A percentile compares a stretch with the other conserved stretches of the same genome.
phyloP scores from a whole-genome alignment of 352 stramenopile genomes.

The Pythium brachiatum region DNA sequence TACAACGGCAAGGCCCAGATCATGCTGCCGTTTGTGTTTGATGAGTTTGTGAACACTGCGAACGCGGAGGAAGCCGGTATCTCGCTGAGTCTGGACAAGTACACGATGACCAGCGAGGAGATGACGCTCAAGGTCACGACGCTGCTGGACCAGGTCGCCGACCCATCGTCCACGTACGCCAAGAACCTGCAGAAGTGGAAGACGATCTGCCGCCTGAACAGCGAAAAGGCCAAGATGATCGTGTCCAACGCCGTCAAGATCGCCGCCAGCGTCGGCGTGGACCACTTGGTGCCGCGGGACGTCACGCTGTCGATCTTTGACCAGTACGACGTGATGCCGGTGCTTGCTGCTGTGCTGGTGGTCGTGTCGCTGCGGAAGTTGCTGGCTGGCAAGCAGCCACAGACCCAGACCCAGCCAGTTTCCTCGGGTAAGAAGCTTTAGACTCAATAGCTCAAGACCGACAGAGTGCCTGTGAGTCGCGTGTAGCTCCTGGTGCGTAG shows the following conservation, averaged over 20 bases:
- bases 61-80: slow-evolving; percentile 23
- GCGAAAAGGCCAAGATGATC: slow-evolving; percentile 20
- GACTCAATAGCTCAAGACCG: not conserved
- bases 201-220: slow-evolving; percentile 27
- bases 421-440: slow-evolving; percentile 12
- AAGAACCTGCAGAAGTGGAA: slow-evolving; percentile 25
- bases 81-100: slow-evolving; percentile 27
- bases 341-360: slow-evolving; percentile 14
- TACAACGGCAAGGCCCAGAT: slow-evolving; percentile 27
- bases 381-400: not conserved
- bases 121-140: slow-evolving; percentile 20
- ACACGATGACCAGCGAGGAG: slow-evolving; percentile 27
- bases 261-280: slow-evolving; percentile 21
- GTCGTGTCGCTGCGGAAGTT: slow-evolving; percentile 8
- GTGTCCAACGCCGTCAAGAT: slow-evolving; percentile 24
- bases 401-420: slow-evolving; percentile 1
- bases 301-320: slow-evolving; percentile 23
- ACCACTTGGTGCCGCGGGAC: slow-evolving; percentile 25
- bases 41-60: slow-evolving; percentile 27
- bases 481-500: not conserved
- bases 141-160: slow-evolving; percentile 17
- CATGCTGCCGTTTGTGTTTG: slow-evolving; percentile 25
- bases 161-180: slow-evolving; percentile 13
- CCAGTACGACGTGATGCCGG: slow-evolving; percentile 13
- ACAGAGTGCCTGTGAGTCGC: not conserved